These are phyloP conservation scores for Parachlorella kessleri DNA, from an alignment of 139 green algal species.

Conservation along the genomic window DNA sequence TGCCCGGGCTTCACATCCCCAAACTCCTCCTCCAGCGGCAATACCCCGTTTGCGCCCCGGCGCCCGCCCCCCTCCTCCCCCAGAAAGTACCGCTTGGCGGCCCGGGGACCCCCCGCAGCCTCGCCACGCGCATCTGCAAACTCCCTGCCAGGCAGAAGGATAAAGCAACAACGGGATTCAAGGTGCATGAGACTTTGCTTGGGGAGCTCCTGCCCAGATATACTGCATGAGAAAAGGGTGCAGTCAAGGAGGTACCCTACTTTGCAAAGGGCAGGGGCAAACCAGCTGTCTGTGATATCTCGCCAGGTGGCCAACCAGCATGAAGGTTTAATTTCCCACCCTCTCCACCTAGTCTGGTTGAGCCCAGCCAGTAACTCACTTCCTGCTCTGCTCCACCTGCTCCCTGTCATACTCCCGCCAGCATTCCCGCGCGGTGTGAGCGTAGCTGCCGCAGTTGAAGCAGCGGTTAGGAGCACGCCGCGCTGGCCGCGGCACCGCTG, in stretches of 20 bases:
- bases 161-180: too few species aligned
- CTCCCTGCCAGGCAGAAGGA: too few species aligned
- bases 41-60: neutral
- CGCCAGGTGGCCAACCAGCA: neutral
- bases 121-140: neutral
- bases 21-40: conserved; percentile 21
- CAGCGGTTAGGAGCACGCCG: conserved; percentile 12
- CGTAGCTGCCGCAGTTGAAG: conserved; percentile 49
- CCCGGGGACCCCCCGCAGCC: neutral
- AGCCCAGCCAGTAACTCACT: neutral
- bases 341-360: neutral
- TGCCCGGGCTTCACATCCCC: conserved; percentile 24
- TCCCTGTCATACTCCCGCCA: conserved; percentile 14
- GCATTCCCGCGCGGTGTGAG: conserved; percentile 25
- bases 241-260: neutral
- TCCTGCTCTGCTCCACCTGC: conserved; percentile 12
- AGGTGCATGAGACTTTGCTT: too few species aligned
- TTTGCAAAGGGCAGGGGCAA: neutral
- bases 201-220: too few species aligned
- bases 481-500: neutral
- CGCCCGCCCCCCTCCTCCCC: neutral
- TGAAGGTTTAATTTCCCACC: neutral
- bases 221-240: too few species aligned
- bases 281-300: neutral
- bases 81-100: conserved; percentile 30